Base-by-base conservation (phyloP, 345 rosid species). In the Crucihimalaya himalaica region DNA sequence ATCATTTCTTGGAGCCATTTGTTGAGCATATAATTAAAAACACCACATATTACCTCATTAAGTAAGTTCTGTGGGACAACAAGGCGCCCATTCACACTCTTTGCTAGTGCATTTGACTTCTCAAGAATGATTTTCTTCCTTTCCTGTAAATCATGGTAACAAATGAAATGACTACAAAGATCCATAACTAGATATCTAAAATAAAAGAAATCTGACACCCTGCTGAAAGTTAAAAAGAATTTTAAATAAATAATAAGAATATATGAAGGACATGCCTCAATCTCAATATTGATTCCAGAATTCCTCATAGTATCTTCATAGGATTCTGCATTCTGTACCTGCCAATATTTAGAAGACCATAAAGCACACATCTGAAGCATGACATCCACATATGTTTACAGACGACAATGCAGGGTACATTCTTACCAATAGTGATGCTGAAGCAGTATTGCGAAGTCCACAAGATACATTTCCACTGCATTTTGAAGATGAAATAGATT, bases 371-470 rank as follows among this genome's bases (percentile, higher is more conserved):
- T 70, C 75, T 19, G 5, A 68, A 67, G 56, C 42, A 76, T 45
- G 52, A 19, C 19, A 64, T 56, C 48, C 20, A 64, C 14, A 57
- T 46, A 64, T 48, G 53, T 72, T 6, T 32, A 37, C 35, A 57
- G 65, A 47, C 57, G 15, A 53, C 25, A 51, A 16, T 66, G 73
- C 63, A 72, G 16, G 76, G 37, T 47, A 16, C 37, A 62, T 52
- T 74, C 82, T 76, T 80, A 91, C 97, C 86, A 61, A 68, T 59
- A 91, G 73, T 52, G 90, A 85, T 52, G 93, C 89, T 32, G 84
- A 82, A 64, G 88, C 82, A 80, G 95, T 87, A 83, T 88, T 91
- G 63, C 97, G 93, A 66, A 91, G 95, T 71, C 96, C 98, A 77
- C 74, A 86, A 10, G 98, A 94, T 72, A 82, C 75, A 71, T 81